phyloP scores from a whole-genome alignment of 257 asterid genomes.

The Datura wrightii region DNA sequence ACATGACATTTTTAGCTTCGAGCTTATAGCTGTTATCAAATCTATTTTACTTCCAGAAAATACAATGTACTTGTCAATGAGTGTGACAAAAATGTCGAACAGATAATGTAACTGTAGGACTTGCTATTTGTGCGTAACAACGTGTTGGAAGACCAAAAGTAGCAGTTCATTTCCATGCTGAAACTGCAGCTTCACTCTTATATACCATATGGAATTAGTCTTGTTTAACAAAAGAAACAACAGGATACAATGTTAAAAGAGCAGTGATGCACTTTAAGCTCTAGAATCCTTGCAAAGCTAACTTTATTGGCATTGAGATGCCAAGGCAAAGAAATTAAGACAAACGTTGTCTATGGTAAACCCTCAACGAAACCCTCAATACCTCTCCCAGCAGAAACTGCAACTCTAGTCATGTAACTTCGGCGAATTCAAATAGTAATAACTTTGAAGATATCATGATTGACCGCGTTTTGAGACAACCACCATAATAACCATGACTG shows the following conservation, averaged over 20 bases:
- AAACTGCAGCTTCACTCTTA: background rate
- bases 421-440: conserved; percentile 39
- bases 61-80: no score
- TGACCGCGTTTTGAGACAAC: conserved; percentile 46
- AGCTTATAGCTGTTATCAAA: no score
- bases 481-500: conserved; percentile 57
- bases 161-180: no score
- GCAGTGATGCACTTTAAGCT: background rate
- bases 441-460: background rate
- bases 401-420: conserved; percentile 29
- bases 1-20: no score
- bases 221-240: background rate
- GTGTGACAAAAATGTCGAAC: no score
- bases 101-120: no score
- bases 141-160: no score
- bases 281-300: background rate
- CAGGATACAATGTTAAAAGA: background rate
- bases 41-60: no score
- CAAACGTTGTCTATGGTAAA: background rate
- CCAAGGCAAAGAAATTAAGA: background rate
- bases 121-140: no score
- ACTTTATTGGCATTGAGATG: background rate
- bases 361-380: background rate
- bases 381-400: background rate
- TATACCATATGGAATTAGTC: background rate